Evolutionary conservation across 345 rosid species (phyloP).

Genomic region (Orychophragmus violaceus): DNA sequence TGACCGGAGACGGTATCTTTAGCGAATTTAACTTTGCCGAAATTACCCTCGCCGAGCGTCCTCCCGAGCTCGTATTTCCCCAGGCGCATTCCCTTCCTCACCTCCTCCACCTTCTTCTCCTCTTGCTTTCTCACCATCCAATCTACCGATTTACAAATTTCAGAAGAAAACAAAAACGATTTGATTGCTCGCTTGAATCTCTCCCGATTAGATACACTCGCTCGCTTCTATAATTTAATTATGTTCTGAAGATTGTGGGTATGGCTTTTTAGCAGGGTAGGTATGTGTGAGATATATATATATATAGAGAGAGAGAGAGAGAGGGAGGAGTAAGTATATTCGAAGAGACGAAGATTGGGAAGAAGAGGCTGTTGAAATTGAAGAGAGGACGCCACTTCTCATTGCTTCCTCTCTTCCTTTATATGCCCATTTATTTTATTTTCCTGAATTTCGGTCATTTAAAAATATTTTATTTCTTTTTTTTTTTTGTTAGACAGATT

Average conservation of each 20-base stretch:
- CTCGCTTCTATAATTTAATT: background rate
- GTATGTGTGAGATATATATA: background rate
- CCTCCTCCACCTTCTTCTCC: constrained; percentile 21
- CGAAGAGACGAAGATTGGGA: constrained; percentile 21
- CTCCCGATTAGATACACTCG: background rate
- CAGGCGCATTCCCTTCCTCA: constrained; percentile 55
- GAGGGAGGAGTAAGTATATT: background rate
- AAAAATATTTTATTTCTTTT: background rate
- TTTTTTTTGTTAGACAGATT: constrained; percentile 1
- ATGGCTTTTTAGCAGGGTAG: background rate
- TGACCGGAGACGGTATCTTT: constrained; percentile 52
- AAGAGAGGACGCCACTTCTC: constrained; percentile 30
- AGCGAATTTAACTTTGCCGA: constrained; percentile 83
- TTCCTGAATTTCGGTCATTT: background rate
- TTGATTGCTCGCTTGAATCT: background rate
- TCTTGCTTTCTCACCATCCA: constrained; percentile 32
- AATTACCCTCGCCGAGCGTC: constrained; percentile 92
- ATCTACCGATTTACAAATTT: background rate
- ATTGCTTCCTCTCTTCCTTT: constrained; percentile 24
- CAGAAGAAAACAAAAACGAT: background rate
- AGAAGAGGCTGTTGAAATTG: constrained; percentile 19
- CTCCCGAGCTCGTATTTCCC: constrained; percentile 88
- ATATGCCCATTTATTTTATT: background rate
- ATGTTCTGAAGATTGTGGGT: background rate
- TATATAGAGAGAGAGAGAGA: background rate